Evolutionary conservation across 495 filamentous ascomycete species (phyloP), one percentile per base, ranked within the genome.

Genomic region (Ramalina peruviana): DNA sequence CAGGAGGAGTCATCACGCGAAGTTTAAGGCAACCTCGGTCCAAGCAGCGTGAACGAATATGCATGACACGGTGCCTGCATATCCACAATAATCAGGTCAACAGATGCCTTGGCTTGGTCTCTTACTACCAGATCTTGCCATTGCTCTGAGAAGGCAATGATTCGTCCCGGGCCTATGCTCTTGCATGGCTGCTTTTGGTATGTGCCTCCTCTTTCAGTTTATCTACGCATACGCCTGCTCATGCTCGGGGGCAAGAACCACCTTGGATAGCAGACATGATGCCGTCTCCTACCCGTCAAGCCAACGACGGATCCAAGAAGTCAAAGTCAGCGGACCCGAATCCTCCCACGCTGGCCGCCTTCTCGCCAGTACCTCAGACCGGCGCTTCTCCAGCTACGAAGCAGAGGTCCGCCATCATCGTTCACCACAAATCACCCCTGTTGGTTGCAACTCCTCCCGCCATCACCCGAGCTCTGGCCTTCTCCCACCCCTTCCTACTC

Each of bases 391-490:
- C 83, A 45, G 79, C 80, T 20, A 81, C 81, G 36, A 82, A 83
- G 58, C 79, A 87, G 50, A 80, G 88, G 43, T 90, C 86, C 37
- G 92, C 86, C 51, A 85, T 97, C 56, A 79, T 97, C 48, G 89
- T 99, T 1, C 88, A 97, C 64, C 88, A 92, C 62, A 99, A 97
- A 66, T 93, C 86, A 4, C 92, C 93, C 17, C 68, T 99, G 21
- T 73, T 99, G 30, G 81, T 93, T 44, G 86, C 90, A 12, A 99
- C 92, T 30, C 92, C 92, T 26, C 93, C 92, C 3, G 82, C 89
- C 61, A 79, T 99, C 60, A 97, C 92, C 6, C 76, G 89, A 42
- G 87, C 88, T 0, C 73, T 99, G 46, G 88, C 88, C 50, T 94
- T 96, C 60, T 93, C 87, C 20, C 88, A 96, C 64, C 88, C 90